phyloP scores from a whole-genome alignment of 139 green algal species.

The Volvox reticuliferus region DNA sequence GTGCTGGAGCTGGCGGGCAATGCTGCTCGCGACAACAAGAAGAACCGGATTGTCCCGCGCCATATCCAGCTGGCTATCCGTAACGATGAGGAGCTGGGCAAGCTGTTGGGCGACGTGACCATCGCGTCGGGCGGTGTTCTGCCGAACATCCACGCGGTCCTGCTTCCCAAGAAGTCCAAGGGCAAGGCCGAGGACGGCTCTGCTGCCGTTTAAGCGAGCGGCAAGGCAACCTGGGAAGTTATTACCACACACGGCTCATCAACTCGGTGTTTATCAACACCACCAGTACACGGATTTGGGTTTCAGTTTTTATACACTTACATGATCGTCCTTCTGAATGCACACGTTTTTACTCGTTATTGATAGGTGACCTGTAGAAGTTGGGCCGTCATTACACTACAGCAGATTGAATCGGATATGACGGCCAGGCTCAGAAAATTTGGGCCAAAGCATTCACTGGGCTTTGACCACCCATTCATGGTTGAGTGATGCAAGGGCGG shows the following conservation, averaged over 20 bases:
- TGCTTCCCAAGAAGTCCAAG: background rate
- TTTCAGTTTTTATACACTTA: no score
- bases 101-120: background rate
- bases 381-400: no score
- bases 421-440: no score
- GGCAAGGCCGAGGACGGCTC: background rate
- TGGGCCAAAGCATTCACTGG: no score
- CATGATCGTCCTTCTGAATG: no score
- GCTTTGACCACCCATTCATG: no score
- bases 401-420: no score
- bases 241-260: background rate
- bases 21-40: background rate
- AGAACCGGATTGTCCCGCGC: background rate
- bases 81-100: background rate
- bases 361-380: no score
- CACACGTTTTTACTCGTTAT: no score
- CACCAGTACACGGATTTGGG: background rate
- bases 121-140: background rate
- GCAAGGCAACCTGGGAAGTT: background rate
- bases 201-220: background rate
- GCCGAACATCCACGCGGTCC: background rate
- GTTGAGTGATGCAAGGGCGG: no score
- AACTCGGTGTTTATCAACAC: conserved; percentile 18
- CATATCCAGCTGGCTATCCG: background rate
- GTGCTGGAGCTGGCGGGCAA: background rate